Conservation (phyloP, 352 stramenopile species). For the Phytophthora idaei region DNA sequence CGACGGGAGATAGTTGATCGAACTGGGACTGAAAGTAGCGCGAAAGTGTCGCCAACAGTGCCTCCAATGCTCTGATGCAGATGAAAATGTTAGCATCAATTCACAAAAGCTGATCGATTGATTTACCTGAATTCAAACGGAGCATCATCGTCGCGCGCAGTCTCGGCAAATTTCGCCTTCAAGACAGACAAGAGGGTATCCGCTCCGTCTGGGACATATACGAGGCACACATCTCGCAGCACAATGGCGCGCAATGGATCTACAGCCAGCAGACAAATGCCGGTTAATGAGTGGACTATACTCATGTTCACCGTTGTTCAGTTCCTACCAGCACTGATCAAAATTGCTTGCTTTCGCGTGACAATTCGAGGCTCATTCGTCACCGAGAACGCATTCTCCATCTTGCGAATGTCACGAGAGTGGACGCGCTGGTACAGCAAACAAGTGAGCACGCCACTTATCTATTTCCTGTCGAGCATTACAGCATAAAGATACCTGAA, state of each 20-base stretch:
- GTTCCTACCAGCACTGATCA: conserved; percentile 60
- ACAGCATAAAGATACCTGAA: conserved; percentile 26
- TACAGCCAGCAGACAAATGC: conserved; percentile 11
- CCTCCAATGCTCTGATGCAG: conserved; percentile 45
- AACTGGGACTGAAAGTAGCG: conserved; percentile 64
- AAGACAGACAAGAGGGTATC: conserved; percentile 49
- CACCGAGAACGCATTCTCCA: conserved; percentile 70
- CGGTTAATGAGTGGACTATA: conserved; percentile 1
- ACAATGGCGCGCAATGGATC: conserved; percentile 66
- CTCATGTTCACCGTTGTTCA: not conserved
- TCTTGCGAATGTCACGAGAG: conserved; percentile 66
- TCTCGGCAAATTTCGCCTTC: conserved; percentile 56
- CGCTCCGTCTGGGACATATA: conserved; percentile 52
- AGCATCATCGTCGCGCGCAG: conserved; percentile 46
- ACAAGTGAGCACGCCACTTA: too few species aligned
- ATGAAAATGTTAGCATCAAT: conserved; percentile 1
- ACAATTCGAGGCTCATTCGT: conserved; percentile 67
- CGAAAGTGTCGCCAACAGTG: conserved; percentile 58
- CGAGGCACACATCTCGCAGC: conserved; percentile 50
- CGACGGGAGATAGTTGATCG: conserved; percentile 42
- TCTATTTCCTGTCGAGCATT: too few species aligned
- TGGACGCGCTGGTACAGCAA: conserved; percentile 50
- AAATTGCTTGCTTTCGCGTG: conserved; percentile 68
- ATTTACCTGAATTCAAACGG: conserved; percentile 55
- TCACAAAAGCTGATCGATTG: not conserved